These are phyloP conservation scores for Arthromyces matolae DNA, from an alignment of 768 basidiomycete genomes.

Conservation along the genomic window DNA sequence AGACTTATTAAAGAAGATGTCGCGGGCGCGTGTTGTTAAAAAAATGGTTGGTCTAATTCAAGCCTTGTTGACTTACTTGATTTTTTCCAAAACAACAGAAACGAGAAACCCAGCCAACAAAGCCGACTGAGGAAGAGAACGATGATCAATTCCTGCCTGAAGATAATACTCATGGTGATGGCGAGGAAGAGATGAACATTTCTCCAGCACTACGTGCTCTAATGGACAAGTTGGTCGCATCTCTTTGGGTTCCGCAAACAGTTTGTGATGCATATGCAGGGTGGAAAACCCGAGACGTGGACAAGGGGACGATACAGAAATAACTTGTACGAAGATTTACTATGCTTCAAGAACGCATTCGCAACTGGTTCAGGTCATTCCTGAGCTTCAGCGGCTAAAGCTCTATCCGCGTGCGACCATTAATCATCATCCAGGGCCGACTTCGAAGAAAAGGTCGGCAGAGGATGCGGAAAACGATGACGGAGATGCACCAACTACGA, in stretches of 20 bases:
- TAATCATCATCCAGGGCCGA: constrained; percentile 19
- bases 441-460: constrained; percentile 19
- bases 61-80: background rate
- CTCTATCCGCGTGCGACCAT: constrained; percentile 34
- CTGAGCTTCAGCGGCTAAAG: constrained; percentile 76
- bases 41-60: constrained; percentile 42
- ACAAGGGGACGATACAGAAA: constrained; percentile 36
- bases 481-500: constrained; percentile 26
- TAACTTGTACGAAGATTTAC: constrained; percentile 78
- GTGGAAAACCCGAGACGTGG: constrained; percentile 29
- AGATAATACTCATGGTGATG: constrained; percentile 32
- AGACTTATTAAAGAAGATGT: constrained; percentile 47
- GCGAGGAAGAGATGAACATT: constrained; percentile 53
- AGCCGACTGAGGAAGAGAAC: constrained; percentile 34
- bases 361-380: constrained; percentile 86
- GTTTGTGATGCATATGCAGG: constrained; percentile 17
- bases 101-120: constrained; percentile 8
- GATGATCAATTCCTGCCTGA: constrained; percentile 79
- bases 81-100: too few relatives aligned
- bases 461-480: constrained; percentile 26
- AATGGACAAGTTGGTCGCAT: constrained; percentile 60
- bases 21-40: constrained; percentile 57
- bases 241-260: too few relatives aligned
- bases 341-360: constrained; percentile 97
- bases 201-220: constrained; percentile 76